Conservation (phyloP, 2,329 filamentous ascomycete species). For the Colletotrichum lentis region DNA sequence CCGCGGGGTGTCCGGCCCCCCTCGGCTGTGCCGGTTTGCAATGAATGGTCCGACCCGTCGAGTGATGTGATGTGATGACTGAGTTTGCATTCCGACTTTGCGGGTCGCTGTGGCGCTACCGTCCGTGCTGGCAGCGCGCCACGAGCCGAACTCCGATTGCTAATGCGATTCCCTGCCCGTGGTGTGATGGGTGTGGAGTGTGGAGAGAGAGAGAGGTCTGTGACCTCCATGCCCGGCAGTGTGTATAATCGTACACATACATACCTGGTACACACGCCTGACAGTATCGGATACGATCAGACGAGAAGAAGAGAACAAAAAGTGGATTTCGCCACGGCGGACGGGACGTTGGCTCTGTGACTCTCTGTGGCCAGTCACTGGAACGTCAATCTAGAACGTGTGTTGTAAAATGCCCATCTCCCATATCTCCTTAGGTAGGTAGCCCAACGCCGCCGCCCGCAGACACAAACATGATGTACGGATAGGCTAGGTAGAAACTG, state of each 20-base stretch:
- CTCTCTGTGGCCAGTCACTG: too few species aligned
- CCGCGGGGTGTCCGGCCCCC: too few species aligned
- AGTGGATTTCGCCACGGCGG: neutral
- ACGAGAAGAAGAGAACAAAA: neutral
- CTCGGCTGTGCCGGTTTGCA: too few species aligned
- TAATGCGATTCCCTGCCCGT: neutral
- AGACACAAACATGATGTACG: too few species aligned
- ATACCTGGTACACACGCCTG: too few species aligned
- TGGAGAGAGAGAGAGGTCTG: too few species aligned
- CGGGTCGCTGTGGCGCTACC: neutral
- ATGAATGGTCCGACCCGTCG: neutral
- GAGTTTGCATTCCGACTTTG: neutral
- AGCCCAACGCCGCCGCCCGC: neutral
- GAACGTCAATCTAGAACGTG: slow-evolving; percentile 3
- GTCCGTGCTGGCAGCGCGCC: neutral
- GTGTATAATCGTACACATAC: too few species aligned
- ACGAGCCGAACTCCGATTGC: slow-evolving; percentile 11
- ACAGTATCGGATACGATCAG: slow-evolving; percentile 20
- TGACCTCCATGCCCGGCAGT: too few species aligned
- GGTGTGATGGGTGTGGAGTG: slow-evolving; percentile 8
- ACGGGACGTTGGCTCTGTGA: neutral
- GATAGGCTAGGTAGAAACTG: neutral
- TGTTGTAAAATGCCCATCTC: slow-evolving; percentile 3
- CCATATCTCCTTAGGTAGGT: neutral
- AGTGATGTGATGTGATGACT: neutral